phyloP scores from a whole-genome alignment of 129 eudicot genomes.

The carrot (Daucus carota) region DH1_v3.0 NC_030387.2:40260501-40261000 shows the following conservation, averaged over 20 bases:
- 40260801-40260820: neutral
- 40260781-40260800: neutral
- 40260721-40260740: neutral
- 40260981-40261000: neutral
- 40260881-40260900: neutral
- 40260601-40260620: neutral
- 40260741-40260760: neutral
- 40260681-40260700: neutral
- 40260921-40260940: neutral
- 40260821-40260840: neutral
- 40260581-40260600: neutral
- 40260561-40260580: neutral
- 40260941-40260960: neutral
- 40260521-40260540: slow-evolving; percentile 76
- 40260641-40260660: neutral
- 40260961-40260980: neutral
- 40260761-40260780: neutral
- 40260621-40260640: neutral
- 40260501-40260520: slow-evolving; percentile 87
- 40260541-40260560: slow-evolving; percentile 23
- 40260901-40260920: neutral
- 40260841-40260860: neutral
- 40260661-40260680: neutral
- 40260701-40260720: neutral
- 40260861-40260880: neutral